A percentile compares a stretch with the other conserved stretches of the same genome.
Evolutionary conservation across 1,284 basidiomycete species (phyloP).

Genomic region (Leccinum angustisporum): DNA sequence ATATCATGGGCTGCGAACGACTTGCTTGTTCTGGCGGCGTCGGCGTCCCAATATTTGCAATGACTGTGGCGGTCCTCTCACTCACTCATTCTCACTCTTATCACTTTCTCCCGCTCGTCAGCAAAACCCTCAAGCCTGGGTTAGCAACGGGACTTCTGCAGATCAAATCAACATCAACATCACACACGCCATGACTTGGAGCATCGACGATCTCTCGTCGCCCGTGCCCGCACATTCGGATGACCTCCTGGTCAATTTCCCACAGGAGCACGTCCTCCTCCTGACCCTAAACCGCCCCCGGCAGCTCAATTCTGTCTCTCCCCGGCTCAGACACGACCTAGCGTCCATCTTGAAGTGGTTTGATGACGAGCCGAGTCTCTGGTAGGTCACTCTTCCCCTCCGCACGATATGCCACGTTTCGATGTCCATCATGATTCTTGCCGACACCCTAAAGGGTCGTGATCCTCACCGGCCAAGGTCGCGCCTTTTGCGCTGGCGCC

Average conservation of each 20-base stretch:
- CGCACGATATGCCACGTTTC: neutral
- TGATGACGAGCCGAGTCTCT: slow-evolving; percentile 68
- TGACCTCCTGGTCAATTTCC: slow-evolving; percentile 59
- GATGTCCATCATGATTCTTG: neutral
- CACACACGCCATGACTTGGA: slow-evolving; percentile 11
- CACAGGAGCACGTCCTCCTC: slow-evolving; percentile 65
- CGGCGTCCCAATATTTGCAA: neutral
- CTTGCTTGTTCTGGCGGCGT: slow-evolving; percentile 9
- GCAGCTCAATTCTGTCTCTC: slow-evolving; percentile 72
- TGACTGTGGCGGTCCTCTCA: neutral
- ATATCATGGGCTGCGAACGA: slow-evolving; percentile 1
- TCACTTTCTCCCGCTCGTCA: neutral
- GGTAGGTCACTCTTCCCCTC: slow-evolving; percentile 45
- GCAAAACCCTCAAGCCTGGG: neutral
- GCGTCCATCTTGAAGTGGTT: slow-evolving; percentile 70
- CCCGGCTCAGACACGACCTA: slow-evolving; percentile 58
- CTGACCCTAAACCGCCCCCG: slow-evolving; percentile 76
- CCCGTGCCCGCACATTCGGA: slow-evolving; percentile 48
- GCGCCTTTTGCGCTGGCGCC: slow-evolving; percentile 80
- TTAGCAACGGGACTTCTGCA: neutral
- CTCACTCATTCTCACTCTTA: neutral
- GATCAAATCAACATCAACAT: neutral
- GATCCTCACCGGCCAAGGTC: slow-evolving; percentile 75
- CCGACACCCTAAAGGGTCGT: slow-evolving; percentile 54
- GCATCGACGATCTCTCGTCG: neutral